These are phyloP conservation scores for Dendrocalamus latiflorus DNA, from an alignment of 202 grass and related monocot species.

Conservation along the genomic window DNA sequence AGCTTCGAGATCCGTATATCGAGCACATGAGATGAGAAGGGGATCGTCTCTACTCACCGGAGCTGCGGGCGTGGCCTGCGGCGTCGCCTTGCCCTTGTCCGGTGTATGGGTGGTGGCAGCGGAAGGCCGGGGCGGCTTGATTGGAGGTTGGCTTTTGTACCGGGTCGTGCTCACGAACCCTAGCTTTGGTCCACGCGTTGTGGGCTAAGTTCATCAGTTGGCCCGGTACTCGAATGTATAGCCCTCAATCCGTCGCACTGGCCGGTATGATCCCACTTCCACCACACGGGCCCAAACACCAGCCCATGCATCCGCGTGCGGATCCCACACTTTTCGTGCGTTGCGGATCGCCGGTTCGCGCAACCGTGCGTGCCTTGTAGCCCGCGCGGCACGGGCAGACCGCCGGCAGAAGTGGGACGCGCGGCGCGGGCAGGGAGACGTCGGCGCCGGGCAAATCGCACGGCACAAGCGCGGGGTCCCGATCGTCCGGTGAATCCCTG, in stretches of 20 bases:
- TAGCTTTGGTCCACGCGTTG: neutral
- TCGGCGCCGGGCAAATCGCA: neutral
- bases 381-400: no score
- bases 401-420: neutral
- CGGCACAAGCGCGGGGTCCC: neutral
- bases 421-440: neutral
- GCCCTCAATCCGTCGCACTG: neutral
- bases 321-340: neutral
- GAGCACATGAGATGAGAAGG: neutral
- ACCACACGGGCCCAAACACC: neutral
- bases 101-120: slow-evolving; percentile 21
- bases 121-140: neutral
- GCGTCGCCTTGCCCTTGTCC: slow-evolving; percentile 23
- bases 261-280: neutral
- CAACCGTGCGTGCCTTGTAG: neutral
- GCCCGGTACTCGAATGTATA: neutral
- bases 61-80: slow-evolving; percentile 4
- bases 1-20: neutral
- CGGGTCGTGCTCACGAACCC: slow-evolving; percentile 26
- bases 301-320: neutral
- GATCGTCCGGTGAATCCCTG: no score
- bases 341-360: neutral
- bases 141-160: slow-evolving; percentile 17
- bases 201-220: neutral
- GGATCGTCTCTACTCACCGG: slow-evolving; percentile 12